Evolutionary conservation across 352 stramenopile genomes (phyloP).

Genomic region (Achlya hypogyna): DNA sequence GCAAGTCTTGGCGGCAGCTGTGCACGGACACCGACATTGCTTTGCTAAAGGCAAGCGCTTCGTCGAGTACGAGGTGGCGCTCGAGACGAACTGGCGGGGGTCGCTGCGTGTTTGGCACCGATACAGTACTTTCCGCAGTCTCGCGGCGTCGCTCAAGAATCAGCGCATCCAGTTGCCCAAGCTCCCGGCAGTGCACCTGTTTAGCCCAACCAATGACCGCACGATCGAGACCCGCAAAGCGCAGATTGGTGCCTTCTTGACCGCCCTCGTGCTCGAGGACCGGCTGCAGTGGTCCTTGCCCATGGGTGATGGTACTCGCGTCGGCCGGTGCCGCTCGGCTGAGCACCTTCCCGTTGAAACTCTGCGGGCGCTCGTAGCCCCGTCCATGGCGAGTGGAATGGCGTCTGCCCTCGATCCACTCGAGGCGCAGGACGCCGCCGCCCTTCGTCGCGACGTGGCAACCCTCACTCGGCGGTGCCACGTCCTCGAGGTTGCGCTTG

Average conservation of each 20-base stretch:
- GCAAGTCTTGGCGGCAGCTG: no score
- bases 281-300: conserved; percentile 5
- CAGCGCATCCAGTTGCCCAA: not conserved
- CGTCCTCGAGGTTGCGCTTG: not conserved
- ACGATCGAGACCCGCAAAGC: not conserved
- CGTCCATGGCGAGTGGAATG: not conserved
- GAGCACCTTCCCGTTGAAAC: not conserved
- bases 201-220: not conserved
- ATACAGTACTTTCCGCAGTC: conserved; percentile 50
- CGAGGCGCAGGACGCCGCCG: not conserved
- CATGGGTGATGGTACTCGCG: not conserved
- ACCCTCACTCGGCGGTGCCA: not conserved
- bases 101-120: conserved; percentile 83
- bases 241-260: not conserved
- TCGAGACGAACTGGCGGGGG: conserved; percentile 79
- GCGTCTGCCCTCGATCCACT: not conserved
- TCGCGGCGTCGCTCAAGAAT: conserved; percentile 5
- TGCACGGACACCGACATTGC: no score
- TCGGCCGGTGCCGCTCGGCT: not conserved
- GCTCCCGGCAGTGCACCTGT: not conserved
- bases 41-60: conserved; percentile 46
- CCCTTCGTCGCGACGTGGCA: not conserved
- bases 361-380: not conserved
- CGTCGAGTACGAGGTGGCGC: conserved; percentile 83
- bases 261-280: not conserved